phyloP scores from a whole-genome alignment of 202 grass and related monocot species.

The Saccharum hybrid region DNA sequence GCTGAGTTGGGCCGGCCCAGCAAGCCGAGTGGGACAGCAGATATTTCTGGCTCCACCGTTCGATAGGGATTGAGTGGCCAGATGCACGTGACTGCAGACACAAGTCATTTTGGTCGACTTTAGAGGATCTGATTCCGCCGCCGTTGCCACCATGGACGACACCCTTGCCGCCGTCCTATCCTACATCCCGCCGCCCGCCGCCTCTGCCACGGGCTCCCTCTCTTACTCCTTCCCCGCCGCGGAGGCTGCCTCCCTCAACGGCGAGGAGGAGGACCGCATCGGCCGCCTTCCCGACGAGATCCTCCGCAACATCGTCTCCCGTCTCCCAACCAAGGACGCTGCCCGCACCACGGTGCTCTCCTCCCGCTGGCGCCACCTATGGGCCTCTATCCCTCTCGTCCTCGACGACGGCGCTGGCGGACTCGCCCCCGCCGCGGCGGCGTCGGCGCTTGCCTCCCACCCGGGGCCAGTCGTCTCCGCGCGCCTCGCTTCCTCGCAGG shows the following conservation, averaged over 20 bases:
- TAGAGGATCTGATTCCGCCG: too few relatives aligned
- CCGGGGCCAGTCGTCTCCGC: slow-evolving; percentile 55
- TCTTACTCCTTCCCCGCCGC: neutral
- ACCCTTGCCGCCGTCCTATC: slow-evolving; percentile 46
- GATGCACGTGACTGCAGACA: too few relatives aligned
- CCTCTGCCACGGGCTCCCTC: slow-evolving; percentile 12
- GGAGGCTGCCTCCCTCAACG: neutral
- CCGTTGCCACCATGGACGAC: slow-evolving; percentile 28
- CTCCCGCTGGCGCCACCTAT: slow-evolving; percentile 56
- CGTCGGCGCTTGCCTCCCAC: slow-evolving; percentile 44
- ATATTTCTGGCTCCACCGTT: too few relatives aligned
- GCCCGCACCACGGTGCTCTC: slow-evolving; percentile 57
- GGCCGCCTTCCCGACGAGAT: slow-evolving; percentile 54
- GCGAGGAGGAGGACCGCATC: slow-evolving; percentile 44
- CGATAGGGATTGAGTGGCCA: too few relatives aligned
- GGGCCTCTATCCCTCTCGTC: slow-evolving; percentile 49
- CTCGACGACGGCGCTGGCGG: slow-evolving; percentile 49
- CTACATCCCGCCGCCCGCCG: slow-evolving; percentile 41
- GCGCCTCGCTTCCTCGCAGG: slow-evolving; percentile 41
- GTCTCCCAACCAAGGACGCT: slow-evolving; percentile 61
- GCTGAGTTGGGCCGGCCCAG: too few relatives aligned
- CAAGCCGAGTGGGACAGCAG: too few relatives aligned
- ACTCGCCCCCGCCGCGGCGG: slow-evolving; percentile 14
- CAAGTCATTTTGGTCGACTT: too few relatives aligned
- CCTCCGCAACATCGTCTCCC: slow-evolving; percentile 59